Percentiles rank a stretch among this genome's conserved stretches.
Evolutionary conservation across 169 alveolate genomes (phyloP).

Genomic region (Blepharisma undulans): DNA sequence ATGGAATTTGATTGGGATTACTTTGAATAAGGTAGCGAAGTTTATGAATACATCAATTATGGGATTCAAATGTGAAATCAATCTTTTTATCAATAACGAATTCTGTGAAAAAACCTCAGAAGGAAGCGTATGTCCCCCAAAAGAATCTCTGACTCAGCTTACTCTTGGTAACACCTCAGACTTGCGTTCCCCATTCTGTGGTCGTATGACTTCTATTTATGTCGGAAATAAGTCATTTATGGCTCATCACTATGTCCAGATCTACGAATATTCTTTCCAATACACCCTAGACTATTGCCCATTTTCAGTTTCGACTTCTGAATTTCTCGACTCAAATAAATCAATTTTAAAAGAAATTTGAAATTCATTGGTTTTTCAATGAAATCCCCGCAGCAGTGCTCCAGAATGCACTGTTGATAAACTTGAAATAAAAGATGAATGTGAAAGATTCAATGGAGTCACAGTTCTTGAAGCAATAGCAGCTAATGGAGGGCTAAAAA

Average conservation of each 20-base stretch:
- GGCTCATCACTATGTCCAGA: background rate
- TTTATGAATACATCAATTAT: background rate
- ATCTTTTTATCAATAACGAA: background rate
- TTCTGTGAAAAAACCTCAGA: background rate
- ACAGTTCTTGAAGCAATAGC: constrained; percentile 9
- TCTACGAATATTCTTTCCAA: background rate
- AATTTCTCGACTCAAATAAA: background rate
- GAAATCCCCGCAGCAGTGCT: background rate
- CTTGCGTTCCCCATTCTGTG: background rate
- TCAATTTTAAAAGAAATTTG: background rate
- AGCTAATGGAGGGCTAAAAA: constrained; percentile 31
- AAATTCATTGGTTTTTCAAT: background rate
- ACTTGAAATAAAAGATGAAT: background rate
- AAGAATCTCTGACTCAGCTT: background rate
- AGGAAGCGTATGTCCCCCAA: constrained; percentile 6
- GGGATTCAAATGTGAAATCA: background rate
- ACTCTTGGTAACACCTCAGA: background rate
- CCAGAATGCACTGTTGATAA: background rate
- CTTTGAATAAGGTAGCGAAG: background rate
- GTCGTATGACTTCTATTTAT: background rate
- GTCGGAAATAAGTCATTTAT: background rate
- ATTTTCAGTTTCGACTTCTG: background rate
- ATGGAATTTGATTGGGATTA: constrained; percentile 7
- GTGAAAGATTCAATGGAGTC: constrained; percentile 35
- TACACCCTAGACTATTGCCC: background rate